These are phyloP conservation scores for Cladobotryum protrusum DNA, from an alignment of 2,329 filamentous ascomycete genomes.

Conservation along the genomic window DNA sequence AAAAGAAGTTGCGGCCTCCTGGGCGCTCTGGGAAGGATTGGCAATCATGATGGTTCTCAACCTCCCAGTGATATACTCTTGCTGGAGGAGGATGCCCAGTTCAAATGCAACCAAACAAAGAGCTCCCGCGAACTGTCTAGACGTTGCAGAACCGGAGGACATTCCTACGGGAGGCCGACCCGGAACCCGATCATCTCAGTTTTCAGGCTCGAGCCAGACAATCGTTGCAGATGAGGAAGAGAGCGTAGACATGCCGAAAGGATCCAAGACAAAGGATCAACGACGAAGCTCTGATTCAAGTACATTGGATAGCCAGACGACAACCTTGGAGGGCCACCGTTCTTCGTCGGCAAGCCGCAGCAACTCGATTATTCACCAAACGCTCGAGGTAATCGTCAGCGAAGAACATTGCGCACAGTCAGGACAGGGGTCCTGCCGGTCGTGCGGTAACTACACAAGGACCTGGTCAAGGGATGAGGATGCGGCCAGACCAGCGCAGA, in stretches of 20 bases:
- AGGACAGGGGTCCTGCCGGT: background rate
- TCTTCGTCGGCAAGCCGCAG: background rate
- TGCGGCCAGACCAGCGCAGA: conserved; percentile 9
- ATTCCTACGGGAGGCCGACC: too few species aligned
- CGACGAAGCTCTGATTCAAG: too few species aligned
- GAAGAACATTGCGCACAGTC: conserved; percentile 4
- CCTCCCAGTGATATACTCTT: background rate
- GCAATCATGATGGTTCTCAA: background rate
- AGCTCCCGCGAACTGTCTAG: too few species aligned
- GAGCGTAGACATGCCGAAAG: too few species aligned
- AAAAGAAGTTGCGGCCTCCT: background rate
- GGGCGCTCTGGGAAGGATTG: conserved; percentile 9
- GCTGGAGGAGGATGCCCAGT: background rate
- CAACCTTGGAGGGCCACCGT: background rate
- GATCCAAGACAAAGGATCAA: too few species aligned
- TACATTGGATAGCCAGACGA: background rate
- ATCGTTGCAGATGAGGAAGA: too few species aligned
- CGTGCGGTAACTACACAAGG: conserved; percentile 18
- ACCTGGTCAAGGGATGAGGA: conserved; percentile 14
- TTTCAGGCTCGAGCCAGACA: too few species aligned
- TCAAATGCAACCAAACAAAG: background rate
- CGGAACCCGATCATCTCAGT: too few species aligned
- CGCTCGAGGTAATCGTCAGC: conserved; percentile 4
- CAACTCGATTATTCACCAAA: conserved; percentile 4
- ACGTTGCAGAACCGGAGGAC: too few species aligned